Base-by-base conservation (phyloP, 73 alveolate species). In the Symbiodinium natans region DNA sequence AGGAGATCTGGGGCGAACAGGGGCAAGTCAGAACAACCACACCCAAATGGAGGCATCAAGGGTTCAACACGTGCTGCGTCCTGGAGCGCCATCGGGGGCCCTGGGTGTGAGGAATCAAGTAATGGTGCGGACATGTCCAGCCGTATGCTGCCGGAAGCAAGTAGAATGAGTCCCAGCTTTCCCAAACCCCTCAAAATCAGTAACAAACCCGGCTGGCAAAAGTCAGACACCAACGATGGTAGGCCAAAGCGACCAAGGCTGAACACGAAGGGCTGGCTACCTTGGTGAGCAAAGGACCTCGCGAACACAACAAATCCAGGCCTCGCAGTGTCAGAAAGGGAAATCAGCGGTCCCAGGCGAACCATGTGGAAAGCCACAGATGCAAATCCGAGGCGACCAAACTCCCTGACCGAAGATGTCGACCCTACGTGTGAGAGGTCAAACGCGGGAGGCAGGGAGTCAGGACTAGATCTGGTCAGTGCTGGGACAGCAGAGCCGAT, bases 391-490 rank as follows among this genome's bases (percentile, higher is more conserved):
- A 17, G 29, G 1, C 33, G 31, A 31, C 48, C 41, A 43, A 46
- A 39, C 3, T 46, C 73, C 10, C 38, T 46, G 27, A 38, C 6
- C 1, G n/a, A 34, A 3, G n/a, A 59, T 25, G 33, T 17, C 19
- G 48, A 52, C 68, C 92, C 98, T 21, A 36, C 33, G 39, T 46
- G 52, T 42, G 36, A 40, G 25, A 11, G 11, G 63, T 92, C 98
- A 39, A 19, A 48, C 27, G 73, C 63, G 27, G 34, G 43, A 25
- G 74, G 41, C 68, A 39, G 29, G 46, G 42, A 34, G n/a, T 33
- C 98, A 74, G 52, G 43, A 8, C 88, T 10, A 13, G 36, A 6
- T 9, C 82, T 31, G 42, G 82, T 86, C 8, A 36, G 1, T 29
- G 40, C 42, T n/a, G 52, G 31, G 54, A 38, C 19, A 15, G 88